Conservation (phyloP, 306 rosid species). For the Fragaria vesca region DNA sequence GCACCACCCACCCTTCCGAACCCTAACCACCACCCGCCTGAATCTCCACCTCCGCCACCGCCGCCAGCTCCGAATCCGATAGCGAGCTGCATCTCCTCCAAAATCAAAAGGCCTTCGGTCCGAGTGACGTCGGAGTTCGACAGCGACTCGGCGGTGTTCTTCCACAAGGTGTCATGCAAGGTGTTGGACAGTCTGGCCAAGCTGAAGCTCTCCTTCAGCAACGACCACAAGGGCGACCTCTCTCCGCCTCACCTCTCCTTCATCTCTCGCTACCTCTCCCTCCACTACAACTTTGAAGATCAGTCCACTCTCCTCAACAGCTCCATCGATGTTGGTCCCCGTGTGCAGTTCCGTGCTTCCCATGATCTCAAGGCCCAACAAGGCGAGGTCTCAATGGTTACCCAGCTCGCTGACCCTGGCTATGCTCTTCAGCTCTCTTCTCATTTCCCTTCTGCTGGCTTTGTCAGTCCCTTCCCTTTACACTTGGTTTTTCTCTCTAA, state of each 20-base stretch:
- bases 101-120: slow-evolving; percentile 45
- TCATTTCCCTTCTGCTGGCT: slow-evolving; percentile 60
- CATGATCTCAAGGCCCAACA: slow-evolving; percentile 78
- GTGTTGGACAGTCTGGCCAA: slow-evolving; percentile 69
- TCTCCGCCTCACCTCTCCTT: slow-evolving; percentile 63
- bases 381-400: slow-evolving; percentile 65
- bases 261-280: slow-evolving; percentile 58
- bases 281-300: slow-evolving; percentile 66
- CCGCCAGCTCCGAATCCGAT: slow-evolving; percentile 25
- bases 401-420: slow-evolving; percentile 64
- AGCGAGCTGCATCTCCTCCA: slow-evolving; percentile 40
- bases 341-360: slow-evolving; percentile 50
- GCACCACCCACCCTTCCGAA: slow-evolving; percentile 26
- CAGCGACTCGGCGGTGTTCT: slow-evolving; percentile 69
- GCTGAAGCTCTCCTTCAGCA: slow-evolving; percentile 64
- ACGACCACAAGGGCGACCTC: slow-evolving; percentile 55
- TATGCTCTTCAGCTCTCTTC: slow-evolving; percentile 70
- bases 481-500: too few relatives aligned
- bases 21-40: slow-evolving; percentile 32
- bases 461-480: slow-evolving; percentile 22
- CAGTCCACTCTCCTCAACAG: slow-evolving; percentile 57
- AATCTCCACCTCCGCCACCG: slow-evolving; percentile 28
- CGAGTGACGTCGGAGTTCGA: slow-evolving; percentile 84
- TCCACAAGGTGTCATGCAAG: slow-evolving; percentile 82
- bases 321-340: slow-evolving; percentile 62